phyloP scores from a whole-genome alignment of 2,329 filamentous ascomycete genomes.

The Pyrenochaeta sp. region DNA sequence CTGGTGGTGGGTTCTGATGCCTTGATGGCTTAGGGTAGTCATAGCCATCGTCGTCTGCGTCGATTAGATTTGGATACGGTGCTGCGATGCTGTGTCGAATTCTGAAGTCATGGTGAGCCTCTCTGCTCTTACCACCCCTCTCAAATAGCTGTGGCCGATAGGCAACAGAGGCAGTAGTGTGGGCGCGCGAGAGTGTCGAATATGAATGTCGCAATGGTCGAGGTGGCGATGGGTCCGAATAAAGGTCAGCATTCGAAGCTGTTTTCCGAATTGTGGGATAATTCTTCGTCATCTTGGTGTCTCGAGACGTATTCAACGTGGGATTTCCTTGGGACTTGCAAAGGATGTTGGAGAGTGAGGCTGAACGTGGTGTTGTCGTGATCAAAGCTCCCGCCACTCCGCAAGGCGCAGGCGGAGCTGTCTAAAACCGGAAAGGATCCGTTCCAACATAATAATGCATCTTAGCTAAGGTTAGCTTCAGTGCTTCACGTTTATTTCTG shows the following conservation, averaged over 20 bases:
- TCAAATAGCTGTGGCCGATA: constrained; percentile 26
- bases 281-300: constrained; percentile 47
- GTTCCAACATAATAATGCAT: too few relatives aligned
- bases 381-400: constrained; percentile 15
- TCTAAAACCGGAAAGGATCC: constrained; percentile 16
- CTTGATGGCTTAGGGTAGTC: constrained; percentile 23
- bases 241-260: constrained; percentile 48
- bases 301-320: not conserved
- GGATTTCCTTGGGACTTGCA: not conserved
- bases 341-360: constrained; percentile 1
- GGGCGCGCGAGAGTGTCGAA: constrained; percentile 40
- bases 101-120: constrained; percentile 14
- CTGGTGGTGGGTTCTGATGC: constrained; percentile 45
- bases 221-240: constrained; percentile 44
- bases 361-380: constrained; percentile 4
- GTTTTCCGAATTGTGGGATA: constrained; percentile 47
- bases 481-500: too few relatives aligned
- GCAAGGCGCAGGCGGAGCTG: constrained; percentile 16
- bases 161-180: constrained; percentile 38
- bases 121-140: constrained; percentile 13
- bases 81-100: constrained; percentile 42
- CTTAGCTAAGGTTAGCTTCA: too few relatives aligned
- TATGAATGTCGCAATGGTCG: constrained; percentile 36
- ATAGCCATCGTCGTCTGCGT: constrained; percentile 34
- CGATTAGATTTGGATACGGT: constrained; percentile 41